Conservation (phyloP, 1,284 basidiomycete genomes). For the Singerocomus inundabilis region DNA sequence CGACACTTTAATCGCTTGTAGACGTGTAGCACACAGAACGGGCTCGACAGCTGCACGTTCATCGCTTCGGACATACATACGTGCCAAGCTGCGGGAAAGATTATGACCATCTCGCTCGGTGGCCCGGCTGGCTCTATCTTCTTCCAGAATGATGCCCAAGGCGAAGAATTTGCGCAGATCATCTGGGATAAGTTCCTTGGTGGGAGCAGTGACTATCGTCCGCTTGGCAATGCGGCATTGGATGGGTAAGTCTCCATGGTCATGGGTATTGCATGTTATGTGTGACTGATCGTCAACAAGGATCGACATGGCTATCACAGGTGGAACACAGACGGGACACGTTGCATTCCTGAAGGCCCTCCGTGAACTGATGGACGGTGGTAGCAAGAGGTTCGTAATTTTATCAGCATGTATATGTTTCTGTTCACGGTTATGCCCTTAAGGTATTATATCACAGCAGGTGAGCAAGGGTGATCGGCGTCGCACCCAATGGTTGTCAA, state of each 20-base stretch:
- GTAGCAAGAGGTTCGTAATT: constrained; percentile 46
- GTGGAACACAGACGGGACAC: constrained; percentile 51
- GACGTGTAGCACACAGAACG: constrained; percentile 49
- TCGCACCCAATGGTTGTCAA: neutral
- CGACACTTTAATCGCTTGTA: neutral
- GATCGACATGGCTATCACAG: constrained; percentile 64
- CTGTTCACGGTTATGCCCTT: constrained; percentile 4
- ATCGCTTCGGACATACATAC: constrained; percentile 54
- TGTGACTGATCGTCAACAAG: constrained; percentile 32
- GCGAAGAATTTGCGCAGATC: constrained; percentile 49
- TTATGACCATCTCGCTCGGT: constrained; percentile 63
- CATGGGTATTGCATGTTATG: neutral
- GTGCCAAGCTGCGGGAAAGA: constrained; percentile 65
- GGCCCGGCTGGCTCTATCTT: constrained; percentile 54
- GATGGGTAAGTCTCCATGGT: constrained; percentile 48
- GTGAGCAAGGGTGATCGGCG: neutral
- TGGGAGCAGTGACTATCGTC: constrained; percentile 44
- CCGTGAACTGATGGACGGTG: constrained; percentile 45
- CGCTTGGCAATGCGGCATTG: constrained; percentile 62
- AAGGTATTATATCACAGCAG: too few species aligned
- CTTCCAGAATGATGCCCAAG: constrained; percentile 54
- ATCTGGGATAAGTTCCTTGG: constrained; percentile 71
- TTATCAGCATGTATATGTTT: neutral
- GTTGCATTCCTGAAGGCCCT: constrained; percentile 57
- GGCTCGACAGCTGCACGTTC: constrained; percentile 56